Percentiles rank a stretch among this genome's conserved stretches.
Evolutionary conservation across 2,329 filamentous ascomycete genomes (phyloP).

Genomic region (Cladosporium sp.): DNA sequence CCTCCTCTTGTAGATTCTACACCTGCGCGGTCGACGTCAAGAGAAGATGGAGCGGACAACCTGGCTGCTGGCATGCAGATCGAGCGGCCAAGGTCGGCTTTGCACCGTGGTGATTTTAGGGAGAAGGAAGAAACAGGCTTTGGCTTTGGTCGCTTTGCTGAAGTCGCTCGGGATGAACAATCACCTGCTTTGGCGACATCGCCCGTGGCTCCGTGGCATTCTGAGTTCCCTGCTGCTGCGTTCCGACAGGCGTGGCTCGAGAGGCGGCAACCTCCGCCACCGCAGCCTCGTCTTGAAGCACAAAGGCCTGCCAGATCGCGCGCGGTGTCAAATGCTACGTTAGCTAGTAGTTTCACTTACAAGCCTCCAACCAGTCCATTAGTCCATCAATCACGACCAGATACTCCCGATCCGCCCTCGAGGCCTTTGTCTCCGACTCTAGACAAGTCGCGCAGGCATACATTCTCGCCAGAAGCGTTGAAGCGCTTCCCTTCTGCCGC

Average conservation of each 20-base stretch:
- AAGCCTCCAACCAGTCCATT: constrained; percentile 89
- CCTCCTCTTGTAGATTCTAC: constrained; percentile 1
- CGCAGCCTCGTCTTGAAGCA: constrained; percentile 28
- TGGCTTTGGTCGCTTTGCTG: constrained; percentile 18
- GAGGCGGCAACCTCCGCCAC: constrained; percentile 12
- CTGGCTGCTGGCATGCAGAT: constrained; percentile 51
- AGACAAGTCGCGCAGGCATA: constrained; percentile 62
- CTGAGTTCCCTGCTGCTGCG: constrained; percentile 40
- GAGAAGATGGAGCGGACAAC: constrained; percentile 23
- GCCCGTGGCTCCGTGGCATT: constrained; percentile 56
- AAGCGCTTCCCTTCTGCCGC: constrained; percentile 43
- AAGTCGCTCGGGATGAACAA: constrained; percentile 16
- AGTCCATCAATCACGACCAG: constrained; percentile 54
- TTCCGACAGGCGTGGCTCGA: constrained; percentile 24
- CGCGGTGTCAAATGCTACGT: constrained; percentile 56
- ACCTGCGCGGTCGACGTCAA: constrained; percentile 19
- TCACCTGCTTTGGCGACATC: constrained; percentile 42
- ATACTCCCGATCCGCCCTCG: constrained; percentile 31
- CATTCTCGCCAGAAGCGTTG: constrained; percentile 61
- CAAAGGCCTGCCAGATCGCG: constrained; percentile 38
- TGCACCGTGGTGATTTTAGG: constrained; percentile 61
- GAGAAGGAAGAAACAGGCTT: constrained; percentile 36
- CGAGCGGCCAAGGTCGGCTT: constrained; percentile 72
- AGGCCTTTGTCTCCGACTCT: constrained; percentile 37
- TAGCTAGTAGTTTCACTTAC: constrained; percentile 76